Conservation (phyloP, 768 basidiomycete species). For the Suillus sp. region DNA sequence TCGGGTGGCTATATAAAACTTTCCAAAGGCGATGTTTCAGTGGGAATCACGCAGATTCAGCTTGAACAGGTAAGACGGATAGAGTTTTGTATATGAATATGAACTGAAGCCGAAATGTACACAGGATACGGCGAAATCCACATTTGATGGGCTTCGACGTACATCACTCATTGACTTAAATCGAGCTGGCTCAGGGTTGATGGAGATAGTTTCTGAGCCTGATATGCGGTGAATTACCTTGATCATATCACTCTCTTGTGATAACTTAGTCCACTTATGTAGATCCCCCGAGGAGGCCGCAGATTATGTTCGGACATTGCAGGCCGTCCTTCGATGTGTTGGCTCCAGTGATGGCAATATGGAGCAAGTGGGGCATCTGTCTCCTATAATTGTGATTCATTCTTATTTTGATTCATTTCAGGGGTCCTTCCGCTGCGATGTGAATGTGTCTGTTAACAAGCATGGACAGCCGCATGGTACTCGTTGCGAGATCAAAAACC, state of each 20-base stretch:
- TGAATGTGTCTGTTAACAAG: slow-evolving; percentile 89
- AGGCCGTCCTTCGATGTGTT: slow-evolving; percentile 76
- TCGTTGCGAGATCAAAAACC: slow-evolving; percentile 95
- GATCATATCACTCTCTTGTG: background rate
- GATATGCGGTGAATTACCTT: slow-evolving; percentile 63
- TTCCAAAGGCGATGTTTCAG: slow-evolving; percentile 40
- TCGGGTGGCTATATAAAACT: slow-evolving; percentile 60
- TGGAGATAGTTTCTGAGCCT: slow-evolving; percentile 96
- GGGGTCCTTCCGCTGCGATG: slow-evolving; percentile 95
- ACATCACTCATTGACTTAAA: slow-evolving; percentile 81
- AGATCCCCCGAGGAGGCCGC: slow-evolving; percentile 88
- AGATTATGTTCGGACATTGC: slow-evolving; percentile 81
- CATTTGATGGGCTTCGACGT: slow-evolving; percentile 50
- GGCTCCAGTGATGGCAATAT: slow-evolving; percentile 95
- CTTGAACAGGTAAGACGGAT: slow-evolving; percentile 77
- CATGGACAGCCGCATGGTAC: slow-evolving; percentile 66
- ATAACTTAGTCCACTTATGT: background rate
- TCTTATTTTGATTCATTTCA: slow-evolving; percentile 33
- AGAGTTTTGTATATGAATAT: no score
- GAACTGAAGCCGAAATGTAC: background rate
- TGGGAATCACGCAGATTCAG: slow-evolving; percentile 94
- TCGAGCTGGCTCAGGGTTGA: slow-evolving; percentile 83
- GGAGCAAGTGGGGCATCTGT: slow-evolving; percentile 72
- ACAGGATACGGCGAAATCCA: slow-evolving; percentile 92
- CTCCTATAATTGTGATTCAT: background rate